Conservation (phyloP, 140 eudicot genomes). For the Senecio squalidus region DNA sequence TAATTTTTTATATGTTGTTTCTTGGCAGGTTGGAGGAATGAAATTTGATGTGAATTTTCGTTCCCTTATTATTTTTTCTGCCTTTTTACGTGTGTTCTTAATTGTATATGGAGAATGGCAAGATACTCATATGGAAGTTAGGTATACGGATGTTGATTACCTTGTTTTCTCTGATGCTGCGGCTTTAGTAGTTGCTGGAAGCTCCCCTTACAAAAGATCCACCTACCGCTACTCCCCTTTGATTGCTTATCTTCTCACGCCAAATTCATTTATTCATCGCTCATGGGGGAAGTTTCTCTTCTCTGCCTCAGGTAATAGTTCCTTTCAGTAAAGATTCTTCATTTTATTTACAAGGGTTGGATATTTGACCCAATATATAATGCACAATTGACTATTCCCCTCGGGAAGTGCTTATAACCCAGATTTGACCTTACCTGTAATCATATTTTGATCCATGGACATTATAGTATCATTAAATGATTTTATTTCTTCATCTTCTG, state of each 20-base stretch:
- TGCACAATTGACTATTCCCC: background rate
- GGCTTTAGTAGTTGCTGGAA: conserved; percentile 67
- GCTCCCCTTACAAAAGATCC: conserved; percentile 86
- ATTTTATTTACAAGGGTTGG: background rate
- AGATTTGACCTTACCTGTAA: background rate
- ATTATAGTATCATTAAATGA: background rate
- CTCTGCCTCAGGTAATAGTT: conserved; percentile 74
- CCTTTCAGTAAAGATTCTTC: background rate
- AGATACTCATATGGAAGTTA: conserved; percentile 93
- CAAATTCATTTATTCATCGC: conserved; percentile 70
- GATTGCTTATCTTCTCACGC: conserved; percentile 76
- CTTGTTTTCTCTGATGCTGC: conserved; percentile 97
- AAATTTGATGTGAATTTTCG: conserved; percentile 32
- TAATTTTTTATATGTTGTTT: conserved; percentile 11
- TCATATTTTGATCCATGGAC: background rate
- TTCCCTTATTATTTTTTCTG: conserved; percentile 62
- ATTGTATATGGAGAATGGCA: conserved; percentile 96
- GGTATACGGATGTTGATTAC: conserved; percentile 93
- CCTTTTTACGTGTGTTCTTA: conserved; percentile 56
- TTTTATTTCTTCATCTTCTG: background rate
- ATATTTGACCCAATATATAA: background rate
- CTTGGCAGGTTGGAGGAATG: conserved; percentile 36
- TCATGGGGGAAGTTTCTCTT: conserved; percentile 92
- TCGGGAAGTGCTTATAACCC: background rate
- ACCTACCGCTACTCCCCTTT: conserved; percentile 92